phyloP scores from a whole-genome alignment of 108 stramenopile genomes.

The Cyclostephanos invisitatus region DNA sequence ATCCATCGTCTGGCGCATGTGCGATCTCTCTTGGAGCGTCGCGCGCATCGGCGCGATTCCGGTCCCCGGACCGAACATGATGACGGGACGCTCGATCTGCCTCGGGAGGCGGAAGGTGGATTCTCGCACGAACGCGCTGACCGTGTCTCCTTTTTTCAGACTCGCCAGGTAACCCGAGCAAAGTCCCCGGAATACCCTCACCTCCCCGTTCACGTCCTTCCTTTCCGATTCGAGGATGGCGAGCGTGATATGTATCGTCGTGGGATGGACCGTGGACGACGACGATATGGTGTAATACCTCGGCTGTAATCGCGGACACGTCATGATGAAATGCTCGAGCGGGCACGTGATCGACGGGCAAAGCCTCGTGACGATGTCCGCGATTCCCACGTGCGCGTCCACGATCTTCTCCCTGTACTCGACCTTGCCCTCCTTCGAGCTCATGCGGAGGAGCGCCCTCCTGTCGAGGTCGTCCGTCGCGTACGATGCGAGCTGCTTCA shows the following conservation, averaged over 20 bases:
- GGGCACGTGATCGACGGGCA: conserved; percentile 84
- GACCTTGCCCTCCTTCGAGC: conserved; percentile 81
- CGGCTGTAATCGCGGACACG: conserved; percentile 89
- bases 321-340: conserved; percentile 84
- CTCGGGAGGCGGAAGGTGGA: conserved; percentile 89
- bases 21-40: conserved; percentile 85
- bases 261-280: conserved; percentile 83
- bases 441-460: conserved; percentile 72
- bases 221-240: conserved; percentile 72
- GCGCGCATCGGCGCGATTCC: conserved; percentile 98
- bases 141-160: conserved; percentile 31
- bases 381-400: conserved; percentile 63
- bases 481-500: conserved; percentile 87
- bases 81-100: conserved; percentile 70
- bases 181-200: conserved; percentile 75
- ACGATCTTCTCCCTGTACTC: conserved; percentile 83
- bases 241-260: conserved; percentile 90
- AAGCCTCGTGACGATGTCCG: conserved; percentile 58
- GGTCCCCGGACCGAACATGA: conserved; percentile 98
- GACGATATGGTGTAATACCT: conserved; percentile 97
- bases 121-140: conserved; percentile 84
- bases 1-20: conserved; percentile 38
- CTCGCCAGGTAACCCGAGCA: conserved; percentile 83
- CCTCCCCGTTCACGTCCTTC: conserved; percentile 36
- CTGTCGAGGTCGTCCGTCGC: conserved; percentile 77